Evolutionary conservation across 352 stramenopile genomes (phyloP).

Genomic region (Pythium apleroticum): DNA sequence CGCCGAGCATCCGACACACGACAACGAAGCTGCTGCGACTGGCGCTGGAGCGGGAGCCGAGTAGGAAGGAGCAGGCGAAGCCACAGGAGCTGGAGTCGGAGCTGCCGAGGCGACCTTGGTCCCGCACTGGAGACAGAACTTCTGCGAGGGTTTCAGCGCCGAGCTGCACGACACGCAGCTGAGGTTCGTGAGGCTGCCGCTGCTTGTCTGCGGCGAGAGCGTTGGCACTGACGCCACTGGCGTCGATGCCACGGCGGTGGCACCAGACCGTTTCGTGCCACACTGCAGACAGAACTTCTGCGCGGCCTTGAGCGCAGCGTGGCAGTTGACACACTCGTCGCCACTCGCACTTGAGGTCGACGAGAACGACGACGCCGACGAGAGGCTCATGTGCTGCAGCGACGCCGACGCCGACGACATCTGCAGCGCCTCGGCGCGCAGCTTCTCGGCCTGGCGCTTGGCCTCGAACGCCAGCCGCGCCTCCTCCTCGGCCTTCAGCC

Average conservation of each 20-base stretch:
- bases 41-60: conserved; percentile 15
- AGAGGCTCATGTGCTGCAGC: conserved; percentile 24
- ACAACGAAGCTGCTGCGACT: conserved; percentile 3
- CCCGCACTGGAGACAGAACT: conserved; percentile 81
- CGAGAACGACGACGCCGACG: conserved; percentile 28
- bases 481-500: conserved; percentile 55
- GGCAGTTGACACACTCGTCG: conserved; percentile 33
- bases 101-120: conserved; percentile 41
- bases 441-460: conserved; percentile 61
- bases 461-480: conserved; percentile 59
- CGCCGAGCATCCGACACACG: conserved; percentile 49
- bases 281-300: conserved; percentile 86
- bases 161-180: conserved; percentile 49
- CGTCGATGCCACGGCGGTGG: conserved; percentile 18
- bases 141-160: conserved; percentile 57
- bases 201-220: neutral
- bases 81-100: conserved; percentile 9
- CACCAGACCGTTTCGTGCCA: conserved; percentile 31
- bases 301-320: conserved; percentile 48
- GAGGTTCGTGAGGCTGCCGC: conserved; percentile 20
- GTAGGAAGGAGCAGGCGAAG: conserved; percentile 5
- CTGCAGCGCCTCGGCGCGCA: conserved; percentile 51
- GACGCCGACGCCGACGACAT: conserved; percentile 33
- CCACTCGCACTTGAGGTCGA: conserved; percentile 17
- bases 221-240: conserved; percentile 15